phyloP scores from a whole-genome alignment of 1,284 basidiomycete genomes.

The Apiotrichum mycotoxinovorans region DNA sequence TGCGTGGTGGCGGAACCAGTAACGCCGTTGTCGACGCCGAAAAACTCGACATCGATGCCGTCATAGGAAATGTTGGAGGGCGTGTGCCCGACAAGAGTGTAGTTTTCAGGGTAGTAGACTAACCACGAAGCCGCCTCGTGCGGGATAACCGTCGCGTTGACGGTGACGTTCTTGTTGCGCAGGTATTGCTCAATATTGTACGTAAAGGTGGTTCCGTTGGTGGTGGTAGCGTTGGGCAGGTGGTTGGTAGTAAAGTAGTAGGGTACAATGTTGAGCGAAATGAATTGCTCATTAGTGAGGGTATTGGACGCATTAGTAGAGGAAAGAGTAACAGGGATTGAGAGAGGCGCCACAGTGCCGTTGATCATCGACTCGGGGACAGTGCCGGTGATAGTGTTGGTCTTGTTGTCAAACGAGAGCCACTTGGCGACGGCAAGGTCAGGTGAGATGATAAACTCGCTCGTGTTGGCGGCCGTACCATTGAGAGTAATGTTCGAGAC shows the following conservation, averaged over 20 bases:
- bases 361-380: slow-evolving; percentile 51
- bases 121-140: slow-evolving; percentile 48
- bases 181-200: slow-evolving; percentile 40
- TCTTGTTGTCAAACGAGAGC: slow-evolving; percentile 49
- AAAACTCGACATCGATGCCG: slow-evolving; percentile 38
- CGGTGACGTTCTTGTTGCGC: slow-evolving; percentile 27
- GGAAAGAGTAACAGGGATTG: slow-evolving; percentile 43
- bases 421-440: slow-evolving; percentile 44
- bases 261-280: slow-evolving; percentile 49
- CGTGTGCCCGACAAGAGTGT: slow-evolving; percentile 43
- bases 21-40: slow-evolving; percentile 22
- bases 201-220: slow-evolving; percentile 33
- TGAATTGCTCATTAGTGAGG: slow-evolving; percentile 30
- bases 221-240: slow-evolving; percentile 46
- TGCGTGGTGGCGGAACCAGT: slow-evolving; percentile 31
- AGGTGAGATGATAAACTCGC: slow-evolving; percentile 34
- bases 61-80: slow-evolving; percentile 34
- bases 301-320: slow-evolving; percentile 38
- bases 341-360: slow-evolving; percentile 42
- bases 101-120: slow-evolving; percentile 41
- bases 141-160: slow-evolving; percentile 39
- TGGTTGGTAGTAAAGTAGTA: slow-evolving; percentile 50
- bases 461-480: slow-evolving; percentile 29
- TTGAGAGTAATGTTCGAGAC: slow-evolving; percentile 31
- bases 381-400: slow-evolving; percentile 36